Evolutionary conservation across 2,329 filamentous ascomycete genomes (phyloP).

Genomic region (Trichoderma sp.): DNA sequence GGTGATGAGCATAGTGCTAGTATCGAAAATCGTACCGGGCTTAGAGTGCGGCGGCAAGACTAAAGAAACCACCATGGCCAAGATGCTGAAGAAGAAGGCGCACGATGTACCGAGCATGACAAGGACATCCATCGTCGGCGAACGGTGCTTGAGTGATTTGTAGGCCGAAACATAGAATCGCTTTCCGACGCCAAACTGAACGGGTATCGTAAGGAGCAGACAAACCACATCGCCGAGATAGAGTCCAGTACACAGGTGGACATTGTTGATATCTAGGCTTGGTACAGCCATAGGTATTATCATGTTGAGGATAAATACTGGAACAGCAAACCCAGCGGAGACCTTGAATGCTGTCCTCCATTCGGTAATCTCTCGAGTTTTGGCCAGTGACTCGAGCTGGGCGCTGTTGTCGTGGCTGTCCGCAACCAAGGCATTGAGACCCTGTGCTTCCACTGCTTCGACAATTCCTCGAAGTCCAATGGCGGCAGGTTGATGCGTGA

Average conservation of each 20-base stretch:
- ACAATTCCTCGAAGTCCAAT: constrained; percentile 81
- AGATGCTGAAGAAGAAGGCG: constrained; percentile 92
- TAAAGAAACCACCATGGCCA: constrained; percentile 81
- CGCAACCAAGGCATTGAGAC: constrained; percentile 84
- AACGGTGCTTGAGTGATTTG: constrained; percentile 84
- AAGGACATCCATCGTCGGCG: constrained; percentile 96
- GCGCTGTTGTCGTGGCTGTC: constrained; percentile 96
- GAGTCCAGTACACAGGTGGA: constrained; percentile 67
- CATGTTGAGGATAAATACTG: constrained; percentile 93
- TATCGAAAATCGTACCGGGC: constrained; percentile 91
- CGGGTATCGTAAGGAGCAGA: constrained; percentile 78
- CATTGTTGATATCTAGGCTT: constrained; percentile 70
- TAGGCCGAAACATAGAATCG: constrained; percentile 93
- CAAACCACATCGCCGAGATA: constrained; percentile 88
- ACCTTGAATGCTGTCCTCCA: constrained; percentile 80
- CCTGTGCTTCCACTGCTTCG: constrained; percentile 73
- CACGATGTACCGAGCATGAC: constrained; percentile 91
- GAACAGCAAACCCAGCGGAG: constrained; percentile 78
- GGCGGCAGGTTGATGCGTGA: constrained; percentile 68
- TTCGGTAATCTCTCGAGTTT: constrained; percentile 93
- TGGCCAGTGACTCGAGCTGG: constrained; percentile 90
- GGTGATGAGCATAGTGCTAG: constrained; percentile 96
- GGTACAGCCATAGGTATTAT: constrained; percentile 82
- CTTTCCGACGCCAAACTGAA: constrained; percentile 94
- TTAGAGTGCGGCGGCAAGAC: constrained; percentile 70